phyloP scores from a whole-genome alignment of 768 basidiomycete species.

The Russula foetens region DNA sequence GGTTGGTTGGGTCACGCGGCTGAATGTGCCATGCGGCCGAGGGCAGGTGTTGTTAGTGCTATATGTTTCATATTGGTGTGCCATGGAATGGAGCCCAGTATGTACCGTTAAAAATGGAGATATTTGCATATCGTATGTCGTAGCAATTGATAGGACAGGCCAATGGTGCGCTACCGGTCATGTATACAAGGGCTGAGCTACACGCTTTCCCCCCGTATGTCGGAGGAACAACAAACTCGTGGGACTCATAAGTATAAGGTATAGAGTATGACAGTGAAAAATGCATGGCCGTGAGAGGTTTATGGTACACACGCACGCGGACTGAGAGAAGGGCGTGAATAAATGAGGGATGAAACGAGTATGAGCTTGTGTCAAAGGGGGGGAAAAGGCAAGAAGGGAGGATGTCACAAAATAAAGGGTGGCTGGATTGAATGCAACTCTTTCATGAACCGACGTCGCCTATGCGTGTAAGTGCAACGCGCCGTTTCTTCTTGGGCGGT shows the following conservation, averaged over 20 bases:
- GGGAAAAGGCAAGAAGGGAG: not conserved
- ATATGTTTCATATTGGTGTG: not conserved
- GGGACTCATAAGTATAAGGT: conserved; percentile 15
- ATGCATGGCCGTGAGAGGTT: not conserved
- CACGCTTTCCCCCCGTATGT: not conserved
- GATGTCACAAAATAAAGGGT: not conserved
- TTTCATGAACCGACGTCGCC: conserved; percentile 34
- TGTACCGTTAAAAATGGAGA: not conserved
- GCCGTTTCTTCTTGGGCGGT: conserved; percentile 80
- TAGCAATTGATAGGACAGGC: not conserved
- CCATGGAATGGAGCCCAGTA: not conserved
- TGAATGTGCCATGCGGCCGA: not conserved
- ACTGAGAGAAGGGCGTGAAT: not conserved
- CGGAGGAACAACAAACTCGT: not conserved
- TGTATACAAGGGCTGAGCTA: conserved; percentile 5
- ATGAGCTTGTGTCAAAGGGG: not conserved
- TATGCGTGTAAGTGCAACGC: conserved; percentile 67
- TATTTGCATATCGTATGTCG: not conserved
- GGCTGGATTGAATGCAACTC: not conserved
- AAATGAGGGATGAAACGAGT: conserved; percentile 4
- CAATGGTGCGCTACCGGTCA: not conserved
- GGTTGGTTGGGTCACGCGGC: not conserved
- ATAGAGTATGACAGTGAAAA: not conserved
- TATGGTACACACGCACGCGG: conserved; percentile 10
- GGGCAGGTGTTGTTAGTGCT: not conserved